These are phyloP conservation scores for Acanthamoeba lenticulata DNA, from an alignment of 208 protist species.

Conservation along the genomic window DNA sequence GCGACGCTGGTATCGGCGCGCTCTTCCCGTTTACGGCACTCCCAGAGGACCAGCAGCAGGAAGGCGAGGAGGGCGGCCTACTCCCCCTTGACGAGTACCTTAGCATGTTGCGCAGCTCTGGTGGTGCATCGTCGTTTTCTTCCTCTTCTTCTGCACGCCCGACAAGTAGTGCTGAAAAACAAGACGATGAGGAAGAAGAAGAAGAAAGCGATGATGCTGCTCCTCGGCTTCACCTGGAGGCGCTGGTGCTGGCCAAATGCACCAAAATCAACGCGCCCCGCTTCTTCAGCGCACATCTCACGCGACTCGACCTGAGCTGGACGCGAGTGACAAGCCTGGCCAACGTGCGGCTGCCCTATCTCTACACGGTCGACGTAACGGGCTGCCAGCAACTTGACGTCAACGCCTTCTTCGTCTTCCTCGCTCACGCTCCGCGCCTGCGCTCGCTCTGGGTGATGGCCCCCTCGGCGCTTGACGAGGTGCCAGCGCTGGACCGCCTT, in stretches of 20 bases:
- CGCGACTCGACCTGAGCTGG: not conserved
- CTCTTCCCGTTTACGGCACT: not conserved
- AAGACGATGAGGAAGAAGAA: too few relatives aligned
- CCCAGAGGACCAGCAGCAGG: not conserved
- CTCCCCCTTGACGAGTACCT: not conserved
- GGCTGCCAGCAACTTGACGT: not conserved
- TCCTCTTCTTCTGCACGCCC: not conserved
- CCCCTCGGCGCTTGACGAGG: not conserved
- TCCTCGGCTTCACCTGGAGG: not conserved
- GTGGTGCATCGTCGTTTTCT: too few relatives aligned
- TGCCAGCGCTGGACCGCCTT: not conserved
- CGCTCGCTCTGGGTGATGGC: not conserved
- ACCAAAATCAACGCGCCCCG: not conserved
- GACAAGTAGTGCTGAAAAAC: too few relatives aligned
- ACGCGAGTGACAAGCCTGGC: not conserved
- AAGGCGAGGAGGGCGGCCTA: too few relatives aligned
- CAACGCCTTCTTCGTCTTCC: not conserved
- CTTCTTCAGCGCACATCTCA: not conserved
- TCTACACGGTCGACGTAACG: not conserved
- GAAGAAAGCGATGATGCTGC: not conserved
- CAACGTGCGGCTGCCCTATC: not conserved
- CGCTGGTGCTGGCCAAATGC: not conserved
- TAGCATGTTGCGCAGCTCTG: too few relatives aligned
- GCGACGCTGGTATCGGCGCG: not conserved
- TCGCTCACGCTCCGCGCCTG: not conserved